Conservation (phyloP, 805 yeast genomes). For the Yarrowia sp. region DNA sequence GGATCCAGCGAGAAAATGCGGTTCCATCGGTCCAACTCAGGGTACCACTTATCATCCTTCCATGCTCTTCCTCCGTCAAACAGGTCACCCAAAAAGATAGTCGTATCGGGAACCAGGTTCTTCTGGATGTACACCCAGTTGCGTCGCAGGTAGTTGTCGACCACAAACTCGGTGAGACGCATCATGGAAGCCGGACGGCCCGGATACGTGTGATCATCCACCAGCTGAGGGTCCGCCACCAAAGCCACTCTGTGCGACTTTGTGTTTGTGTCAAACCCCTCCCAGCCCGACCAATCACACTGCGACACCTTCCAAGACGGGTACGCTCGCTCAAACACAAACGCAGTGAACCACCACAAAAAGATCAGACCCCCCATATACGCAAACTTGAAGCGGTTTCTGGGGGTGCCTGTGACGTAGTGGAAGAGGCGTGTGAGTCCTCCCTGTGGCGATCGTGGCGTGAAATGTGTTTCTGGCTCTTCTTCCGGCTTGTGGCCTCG, state of each 20-base stretch:
- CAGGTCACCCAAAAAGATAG: conserved; percentile 82
- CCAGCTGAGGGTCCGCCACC: conserved; percentile 91
- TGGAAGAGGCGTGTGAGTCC: conserved; percentile 21
- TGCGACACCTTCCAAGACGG: background rate
- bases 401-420: conserved; percentile 10
- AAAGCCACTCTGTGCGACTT: conserved; percentile 46
- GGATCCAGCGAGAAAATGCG: conserved; percentile 59
- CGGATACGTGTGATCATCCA: conserved; percentile 87
- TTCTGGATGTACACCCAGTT: conserved; percentile 63
- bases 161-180: conserved; percentile 55
- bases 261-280: conserved; percentile 28
- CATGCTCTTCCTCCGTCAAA: conserved; percentile 95
- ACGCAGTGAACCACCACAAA: conserved; percentile 9
- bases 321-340: conserved; percentile 12
- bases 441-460: conserved; percentile 15
- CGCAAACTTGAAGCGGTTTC: conserved; percentile 12
- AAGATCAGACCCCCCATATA: conserved; percentile 11
- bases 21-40: conserved; percentile 68
- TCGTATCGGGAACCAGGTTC: conserved; percentile 67
- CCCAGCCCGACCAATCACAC: conserved; percentile 48
- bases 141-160: conserved; percentile 77
- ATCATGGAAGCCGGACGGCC: conserved; percentile 53
- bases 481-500: conserved; percentile 2
- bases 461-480: background rate
- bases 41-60: conserved; percentile 64